Percentiles rank a stretch among this genome's conserved stretches.
phyloP scores from a whole-genome alignment of 1,284 basidiomycete species.

The Ceratobasidium sp. region DNA sequence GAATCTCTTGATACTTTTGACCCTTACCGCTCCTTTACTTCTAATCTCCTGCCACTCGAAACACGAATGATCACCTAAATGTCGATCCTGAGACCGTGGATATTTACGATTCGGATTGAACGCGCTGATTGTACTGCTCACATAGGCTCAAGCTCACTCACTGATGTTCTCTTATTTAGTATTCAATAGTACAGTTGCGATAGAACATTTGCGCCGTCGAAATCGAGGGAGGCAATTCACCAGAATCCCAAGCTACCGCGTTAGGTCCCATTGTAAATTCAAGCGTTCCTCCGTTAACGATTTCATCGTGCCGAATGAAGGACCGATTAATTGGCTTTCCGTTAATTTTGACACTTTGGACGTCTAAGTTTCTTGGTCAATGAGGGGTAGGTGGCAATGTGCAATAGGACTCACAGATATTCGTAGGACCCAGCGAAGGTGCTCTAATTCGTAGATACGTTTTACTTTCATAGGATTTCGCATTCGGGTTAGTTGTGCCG shows the following conservation, averaged over 20 bases:
- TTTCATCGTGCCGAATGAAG: conserved; percentile 13
- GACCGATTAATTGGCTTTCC: conserved; percentile 16
- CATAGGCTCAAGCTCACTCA: not conserved
- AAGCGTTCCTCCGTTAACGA: conserved; percentile 8
- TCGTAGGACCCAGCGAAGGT: not conserved
- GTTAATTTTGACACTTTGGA: conserved; percentile 15
- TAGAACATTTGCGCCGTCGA: too few relatives aligned
- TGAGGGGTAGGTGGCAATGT: not conserved
- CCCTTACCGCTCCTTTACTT: too few relatives aligned
- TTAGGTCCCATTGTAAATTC: conserved; percentile 21
- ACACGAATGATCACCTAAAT: too few relatives aligned
- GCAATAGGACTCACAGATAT: not conserved
- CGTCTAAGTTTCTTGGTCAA: not conserved
- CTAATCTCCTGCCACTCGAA: too few relatives aligned
- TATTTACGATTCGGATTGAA: too few relatives aligned
- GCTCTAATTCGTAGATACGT: conserved; percentile 28
- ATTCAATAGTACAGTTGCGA: too few relatives aligned
- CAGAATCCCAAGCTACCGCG: conserved; percentile 11
- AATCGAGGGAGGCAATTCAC: conserved; percentile 3
- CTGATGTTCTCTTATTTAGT: not conserved
- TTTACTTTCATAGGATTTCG: conserved; percentile 4
- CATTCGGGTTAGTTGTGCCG: conserved; percentile 3
- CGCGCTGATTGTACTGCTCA: too few relatives aligned
- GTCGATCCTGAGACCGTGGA: too few relatives aligned
- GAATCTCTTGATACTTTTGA: too few relatives aligned